Evolutionary conservation across 2,329 filamentous ascomycete genomes (phyloP).

Genomic region (Hymenoscyphus scutula): DNA sequence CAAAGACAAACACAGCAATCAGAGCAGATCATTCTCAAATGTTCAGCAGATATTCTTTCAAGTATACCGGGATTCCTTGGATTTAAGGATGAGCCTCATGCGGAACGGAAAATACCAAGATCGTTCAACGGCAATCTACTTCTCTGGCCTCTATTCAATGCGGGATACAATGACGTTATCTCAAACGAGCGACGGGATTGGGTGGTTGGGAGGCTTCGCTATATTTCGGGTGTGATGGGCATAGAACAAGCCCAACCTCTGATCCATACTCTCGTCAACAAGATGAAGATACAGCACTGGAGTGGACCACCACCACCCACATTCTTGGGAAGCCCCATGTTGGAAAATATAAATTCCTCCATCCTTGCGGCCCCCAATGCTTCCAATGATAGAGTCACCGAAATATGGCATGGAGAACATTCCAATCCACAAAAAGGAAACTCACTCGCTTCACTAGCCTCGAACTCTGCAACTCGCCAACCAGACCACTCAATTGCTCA

Average conservation of each 20-base stretch:
- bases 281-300: not conserved
- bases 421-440: not conserved
- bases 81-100: constrained; percentile 12
- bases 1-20: constrained; percentile 23
- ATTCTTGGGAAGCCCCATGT: not conserved
- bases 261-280: constrained; percentile 5
- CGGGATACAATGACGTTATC: constrained; percentile 23
- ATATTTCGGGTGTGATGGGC: constrained; percentile 29
- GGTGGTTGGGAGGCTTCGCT: constrained; percentile 27
- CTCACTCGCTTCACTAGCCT: not conserved
- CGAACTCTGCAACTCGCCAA: not conserved
- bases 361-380: not conserved
- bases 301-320: not conserved
- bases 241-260: constrained; percentile 30
- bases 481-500: not conserved
- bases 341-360: not conserved
- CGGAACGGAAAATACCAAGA: constrained; percentile 14
- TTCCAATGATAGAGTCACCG: not conserved
- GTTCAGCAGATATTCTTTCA: constrained; percentile 30
- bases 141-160: constrained; percentile 31
- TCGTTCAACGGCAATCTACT: constrained; percentile 28
- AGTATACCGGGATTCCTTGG: constrained; percentile 29
- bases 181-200: constrained; percentile 29
- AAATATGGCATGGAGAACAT: not conserved
- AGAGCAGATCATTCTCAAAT: constrained; percentile 20